Percentiles rank a stretch among this genome's conserved stretches.
phyloP scores from a whole-genome alignment of 2,329 filamentous ascomycete species.

The Penicillium sumatraense region DNA sequence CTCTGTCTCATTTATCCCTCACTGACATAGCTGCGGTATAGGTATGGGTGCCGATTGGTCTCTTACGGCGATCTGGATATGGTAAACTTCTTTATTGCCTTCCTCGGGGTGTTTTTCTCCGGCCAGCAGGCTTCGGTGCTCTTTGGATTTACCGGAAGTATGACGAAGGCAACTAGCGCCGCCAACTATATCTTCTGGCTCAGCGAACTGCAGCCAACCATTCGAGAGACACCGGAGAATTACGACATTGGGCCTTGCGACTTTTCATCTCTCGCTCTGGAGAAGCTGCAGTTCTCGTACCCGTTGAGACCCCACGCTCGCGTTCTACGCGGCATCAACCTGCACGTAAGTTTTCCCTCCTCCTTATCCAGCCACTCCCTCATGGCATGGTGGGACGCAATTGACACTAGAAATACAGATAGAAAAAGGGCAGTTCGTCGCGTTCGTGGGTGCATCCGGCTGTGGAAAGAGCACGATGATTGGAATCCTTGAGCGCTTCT shows the following conservation, averaged over 20 bases:
- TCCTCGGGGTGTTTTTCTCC: slow-evolving; percentile 47
- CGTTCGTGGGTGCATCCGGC: slow-evolving; percentile 61
- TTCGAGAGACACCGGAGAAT: slow-evolving; percentile 52
- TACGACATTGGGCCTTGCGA: slow-evolving; percentile 20
- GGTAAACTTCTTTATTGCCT: slow-evolving; percentile 48
- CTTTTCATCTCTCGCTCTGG: slow-evolving; percentile 45
- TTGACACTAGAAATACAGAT: slow-evolving; percentile 19
- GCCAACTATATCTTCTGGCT: slow-evolving; percentile 46
- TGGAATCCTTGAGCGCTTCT: slow-evolving; percentile 58
- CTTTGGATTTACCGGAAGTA: slow-evolving; percentile 22
- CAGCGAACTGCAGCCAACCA: slow-evolving; percentile 51
- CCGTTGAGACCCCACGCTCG: slow-evolving; percentile 27
- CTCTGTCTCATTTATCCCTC: not conserved
- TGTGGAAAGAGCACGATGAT: slow-evolving; percentile 74
- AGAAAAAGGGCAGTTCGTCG: slow-evolving; percentile 48
- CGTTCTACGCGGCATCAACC: slow-evolving; percentile 34
- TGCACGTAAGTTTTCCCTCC: slow-evolving; percentile 17
- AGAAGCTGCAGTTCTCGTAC: slow-evolving; percentile 49
- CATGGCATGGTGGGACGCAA: too few species aligned
- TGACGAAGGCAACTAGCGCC: not conserved
- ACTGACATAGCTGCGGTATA: slow-evolving; percentile 25
- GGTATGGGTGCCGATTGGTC: slow-evolving; percentile 66
- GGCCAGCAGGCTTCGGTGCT: slow-evolving; percentile 34
- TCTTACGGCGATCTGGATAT: slow-evolving; percentile 50
- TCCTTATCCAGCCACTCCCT: not conserved